phyloP scores from a whole-genome alignment of 345 rosid species.

The Brassica cretica region DNA sequence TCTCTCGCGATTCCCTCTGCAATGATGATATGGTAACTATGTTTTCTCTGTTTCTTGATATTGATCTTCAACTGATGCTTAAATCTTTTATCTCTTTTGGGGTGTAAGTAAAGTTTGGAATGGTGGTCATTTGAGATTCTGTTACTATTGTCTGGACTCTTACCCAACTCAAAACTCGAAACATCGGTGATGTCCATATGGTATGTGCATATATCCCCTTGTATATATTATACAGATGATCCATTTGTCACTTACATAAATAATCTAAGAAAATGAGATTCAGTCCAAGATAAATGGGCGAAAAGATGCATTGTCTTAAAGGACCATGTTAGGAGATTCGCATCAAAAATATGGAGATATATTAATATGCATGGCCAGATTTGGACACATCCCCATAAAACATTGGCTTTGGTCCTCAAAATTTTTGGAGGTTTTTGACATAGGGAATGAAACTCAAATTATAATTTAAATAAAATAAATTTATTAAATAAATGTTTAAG shows the following conservation, averaged over 20 bases:
- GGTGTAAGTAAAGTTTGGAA: conserved; percentile 44
- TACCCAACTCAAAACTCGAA: conserved; percentile 57
- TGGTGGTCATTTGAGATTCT: conserved; percentile 60
- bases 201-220: conserved; percentile 25
- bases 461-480: too few species aligned
- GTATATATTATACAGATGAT: not conserved
- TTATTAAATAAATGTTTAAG: too few species aligned
- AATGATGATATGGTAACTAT: conserved; percentile 57
- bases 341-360: not conserved
- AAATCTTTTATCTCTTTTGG: not conserved
- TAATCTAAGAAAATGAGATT: not conserved
- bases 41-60: not conserved
- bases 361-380: too few species aligned
- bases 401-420: too few species aligned
- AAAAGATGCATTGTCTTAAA: not conserved
- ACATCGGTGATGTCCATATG: conserved; percentile 60
- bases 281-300: not conserved
- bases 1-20: conserved; percentile 48
- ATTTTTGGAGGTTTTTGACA: too few species aligned
- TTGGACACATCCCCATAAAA: too few species aligned
- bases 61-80: not conserved
- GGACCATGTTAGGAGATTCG: not conserved
- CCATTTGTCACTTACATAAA: not conserved
- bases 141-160: conserved; percentile 49
- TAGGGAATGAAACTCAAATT: too few species aligned